Evolutionary conservation across 2,329 filamentous ascomycete genomes (phyloP).

Genomic region (Neurospora sp.): DNA sequence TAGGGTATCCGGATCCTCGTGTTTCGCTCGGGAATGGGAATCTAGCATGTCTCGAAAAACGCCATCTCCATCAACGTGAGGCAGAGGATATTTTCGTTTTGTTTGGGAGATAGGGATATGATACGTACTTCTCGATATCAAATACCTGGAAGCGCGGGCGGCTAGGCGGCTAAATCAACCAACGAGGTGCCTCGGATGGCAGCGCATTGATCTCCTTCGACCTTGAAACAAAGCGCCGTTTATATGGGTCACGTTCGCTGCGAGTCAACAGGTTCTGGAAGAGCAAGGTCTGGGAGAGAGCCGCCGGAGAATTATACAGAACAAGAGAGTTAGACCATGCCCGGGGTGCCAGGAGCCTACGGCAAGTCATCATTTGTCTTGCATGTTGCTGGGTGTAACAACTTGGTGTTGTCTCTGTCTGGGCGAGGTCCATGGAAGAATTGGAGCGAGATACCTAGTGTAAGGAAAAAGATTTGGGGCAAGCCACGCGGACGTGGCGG

Average conservation of each 20-base stretch:
- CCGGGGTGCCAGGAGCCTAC: background rate
- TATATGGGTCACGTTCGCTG: background rate
- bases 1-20: background rate
- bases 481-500: background rate
- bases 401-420: background rate
- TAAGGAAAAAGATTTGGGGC: background rate
- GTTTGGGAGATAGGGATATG: background rate
- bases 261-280: background rate
- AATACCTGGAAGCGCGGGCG: background rate
- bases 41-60: background rate
- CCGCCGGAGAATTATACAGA: background rate
- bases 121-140: background rate
- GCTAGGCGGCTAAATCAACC: background rate
- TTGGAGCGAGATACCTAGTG: background rate
- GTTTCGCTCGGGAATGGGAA: background rate
- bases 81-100: background rate
- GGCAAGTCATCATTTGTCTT: background rate
- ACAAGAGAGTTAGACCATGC: background rate
- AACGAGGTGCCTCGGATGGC: background rate
- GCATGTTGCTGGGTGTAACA: background rate
- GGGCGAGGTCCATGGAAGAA: background rate
- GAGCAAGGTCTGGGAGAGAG: background rate
- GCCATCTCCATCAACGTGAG: background rate
- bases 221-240: background rate
- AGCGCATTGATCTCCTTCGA: background rate